phyloP scores from a whole-genome alignment of 441 rosid genomes.

The Breynia disticha region DNA sequence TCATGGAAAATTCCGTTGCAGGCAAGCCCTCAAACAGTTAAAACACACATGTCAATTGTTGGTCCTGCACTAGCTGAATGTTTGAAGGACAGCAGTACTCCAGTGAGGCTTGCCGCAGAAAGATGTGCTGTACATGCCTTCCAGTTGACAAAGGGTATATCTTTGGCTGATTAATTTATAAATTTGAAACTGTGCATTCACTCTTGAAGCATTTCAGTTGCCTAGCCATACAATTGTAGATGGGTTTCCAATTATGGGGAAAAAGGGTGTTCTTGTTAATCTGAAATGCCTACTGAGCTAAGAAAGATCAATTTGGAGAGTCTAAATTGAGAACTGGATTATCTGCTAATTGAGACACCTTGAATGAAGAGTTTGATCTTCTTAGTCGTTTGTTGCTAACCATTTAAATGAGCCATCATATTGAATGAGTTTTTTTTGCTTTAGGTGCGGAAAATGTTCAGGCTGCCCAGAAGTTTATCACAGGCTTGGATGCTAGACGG shows the following conservation, averaged over 20 bases:
- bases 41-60: slow-evolving; percentile 41
- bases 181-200: background rate
- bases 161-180: background rate
- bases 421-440: no score
- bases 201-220: background rate
- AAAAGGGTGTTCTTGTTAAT: no score
- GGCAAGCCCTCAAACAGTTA: slow-evolving; percentile 45
- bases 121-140: slow-evolving; percentile 81
- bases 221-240: no score
- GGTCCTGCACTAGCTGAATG: slow-evolving; percentile 92
- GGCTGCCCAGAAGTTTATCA: slow-evolving; percentile 82
- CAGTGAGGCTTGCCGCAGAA: slow-evolving; percentile 92
- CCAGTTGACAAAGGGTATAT: slow-evolving; percentile 79
- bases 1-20: slow-evolving; percentile 25
- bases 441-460: slow-evolving; percentile 72
- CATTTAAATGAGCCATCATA: no score
- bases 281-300: no score
- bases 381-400: no score
- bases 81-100: slow-evolving; percentile 75
- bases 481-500: slow-evolving; percentile 95
- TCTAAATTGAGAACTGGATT: no score
- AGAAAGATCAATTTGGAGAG: no score
- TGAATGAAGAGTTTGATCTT: no score
- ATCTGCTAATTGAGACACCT: no score
- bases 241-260: no score